Base-by-base conservation (phyloP, 768 basidiomycete genomes). In the Inosperma sp. region DNA sequence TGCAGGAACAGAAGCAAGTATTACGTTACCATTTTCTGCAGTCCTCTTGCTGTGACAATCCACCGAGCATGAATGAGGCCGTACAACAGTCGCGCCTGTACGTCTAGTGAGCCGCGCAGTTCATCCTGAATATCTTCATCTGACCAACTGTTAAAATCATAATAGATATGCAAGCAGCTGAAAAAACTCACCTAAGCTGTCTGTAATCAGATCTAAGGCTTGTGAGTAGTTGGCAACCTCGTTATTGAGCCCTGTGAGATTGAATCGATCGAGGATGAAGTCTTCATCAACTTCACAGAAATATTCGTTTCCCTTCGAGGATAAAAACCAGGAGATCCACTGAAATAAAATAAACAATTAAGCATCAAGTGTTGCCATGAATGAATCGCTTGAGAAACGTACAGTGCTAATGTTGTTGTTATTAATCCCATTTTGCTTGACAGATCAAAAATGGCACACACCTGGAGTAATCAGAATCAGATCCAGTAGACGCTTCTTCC, bases 251-350 rank as follows among this genome's bases (percentile, higher is more conserved):
- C 96, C 95, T 2, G 96, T 99, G 50, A 99, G 76, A 70, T 99
- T 98, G 80, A 99, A 97, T 46, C 94, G 82, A 71, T 98, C 95
- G 49, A 96, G 78, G 62, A 99, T 97, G 67, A 97, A 98, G 69
- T 98, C 95, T 64, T 98, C 96, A 65, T 97, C 96, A 55, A 98
- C 93, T 74, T 98, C 94, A 68, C 95, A 96, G 63, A 97, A 98
- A 74, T 99, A 99, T 73, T 99, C 96, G 66, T 99, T 98, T 51
- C 96, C 94, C 66, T 96, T 96, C 16, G 92, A 93, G 17, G 91
- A 90, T 5, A 97, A 75, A 63, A 97, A 96, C 93, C 93, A 97
- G 3, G 93, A 92, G 59, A 95, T 94, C 93, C 93, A 97, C 91
- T 94, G 56, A 19, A 36, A 42, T 21, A 8, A 26, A 43, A 29